phyloP scores from a whole-genome alignment of 805 yeast species.

The Starmera pachycereana region DNA sequence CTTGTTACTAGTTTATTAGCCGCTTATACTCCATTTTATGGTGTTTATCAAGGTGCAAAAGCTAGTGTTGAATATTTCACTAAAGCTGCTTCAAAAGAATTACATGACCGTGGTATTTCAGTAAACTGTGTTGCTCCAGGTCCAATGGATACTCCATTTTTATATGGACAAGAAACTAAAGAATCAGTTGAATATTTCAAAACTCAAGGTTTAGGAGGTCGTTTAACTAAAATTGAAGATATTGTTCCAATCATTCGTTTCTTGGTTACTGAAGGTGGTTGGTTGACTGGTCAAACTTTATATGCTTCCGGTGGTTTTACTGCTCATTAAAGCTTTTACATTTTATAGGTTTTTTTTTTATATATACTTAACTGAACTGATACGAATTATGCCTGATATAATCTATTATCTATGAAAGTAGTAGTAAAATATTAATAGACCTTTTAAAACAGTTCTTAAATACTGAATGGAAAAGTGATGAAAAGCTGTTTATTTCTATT shows the following conservation, averaged over 20 bases:
- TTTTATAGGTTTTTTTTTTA: too few relatives aligned
- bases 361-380: too few relatives aligned
- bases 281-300: slow-evolving; percentile 65
- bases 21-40: slow-evolving; percentile 47
- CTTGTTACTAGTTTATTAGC: slow-evolving; percentile 57
- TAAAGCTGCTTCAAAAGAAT: slow-evolving; percentile 46
- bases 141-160: slow-evolving; percentile 58
- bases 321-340: slow-evolving; percentile 31
- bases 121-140: slow-evolving; percentile 56
- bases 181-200: slow-evolving; percentile 46
- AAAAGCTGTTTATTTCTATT: too few relatives aligned
- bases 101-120: slow-evolving; percentile 32
- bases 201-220: slow-evolving; percentile 34
- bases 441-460: too few relatives aligned
- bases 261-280: slow-evolving; percentile 52
- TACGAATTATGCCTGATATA: too few relatives aligned
- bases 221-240: slow-evolving; percentile 48
- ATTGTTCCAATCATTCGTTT: slow-evolving; percentile 55
- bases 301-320: slow-evolving; percentile 59
- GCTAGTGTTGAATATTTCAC: slow-evolving; percentile 44
- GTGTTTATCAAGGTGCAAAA: slow-evolving; percentile 47
- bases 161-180: slow-evolving; percentile 48
- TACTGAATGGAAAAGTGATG: too few relatives aligned
- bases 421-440: too few relatives aligned
- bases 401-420: too few relatives aligned